A percentile compares a stretch with the other conserved stretches of the same genome.
These are phyloP conservation scores for Aspergillus funiculosus DNA, from an alignment of 495 filamentous ascomycete genomes.

Conservation along the genomic window DNA sequence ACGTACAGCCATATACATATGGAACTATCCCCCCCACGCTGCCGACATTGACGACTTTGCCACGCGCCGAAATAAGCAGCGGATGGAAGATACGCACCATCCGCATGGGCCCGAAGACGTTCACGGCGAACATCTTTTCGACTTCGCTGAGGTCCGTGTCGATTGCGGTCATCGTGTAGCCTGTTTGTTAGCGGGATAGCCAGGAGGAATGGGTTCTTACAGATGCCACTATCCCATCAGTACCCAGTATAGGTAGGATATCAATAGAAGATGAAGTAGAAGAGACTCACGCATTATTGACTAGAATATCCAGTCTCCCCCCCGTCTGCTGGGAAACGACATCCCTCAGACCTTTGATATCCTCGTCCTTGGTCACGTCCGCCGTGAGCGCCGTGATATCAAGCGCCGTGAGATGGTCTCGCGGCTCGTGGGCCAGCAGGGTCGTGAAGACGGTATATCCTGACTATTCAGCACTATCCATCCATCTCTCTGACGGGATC, in stretches of 20 bases:
- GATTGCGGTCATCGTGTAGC: conserved; percentile 29
- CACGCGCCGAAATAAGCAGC: conserved; percentile 17
- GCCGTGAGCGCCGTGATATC: background rate
- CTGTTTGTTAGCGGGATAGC: background rate
- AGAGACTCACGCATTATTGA: conserved; percentile 4
- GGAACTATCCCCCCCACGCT: conserved; percentile 27
- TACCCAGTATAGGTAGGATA: too few relatives aligned
- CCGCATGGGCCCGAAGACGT: conserved; percentile 32
- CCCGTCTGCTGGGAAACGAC: background rate
- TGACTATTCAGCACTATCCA: background rate
- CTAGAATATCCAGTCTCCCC: background rate
- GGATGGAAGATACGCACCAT: conserved; percentile 30
- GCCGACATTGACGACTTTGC: conserved; percentile 28
- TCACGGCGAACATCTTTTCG: conserved; percentile 29
- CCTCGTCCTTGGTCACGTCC: background rate
- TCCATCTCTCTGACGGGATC: background rate
- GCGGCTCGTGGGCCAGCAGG: background rate
- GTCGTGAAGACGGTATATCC: background rate
- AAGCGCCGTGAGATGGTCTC: background rate
- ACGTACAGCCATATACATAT: conserved; percentile 29
- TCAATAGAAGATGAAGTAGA: too few relatives aligned
- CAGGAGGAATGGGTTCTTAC: background rate
- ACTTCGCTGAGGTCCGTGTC: conserved; percentile 24
- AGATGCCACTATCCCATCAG: background rate
- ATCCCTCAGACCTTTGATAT: background rate